Conservation (phyloP, 73 alveolate genomes). For the Tetrahymena thermophila region DNA sequence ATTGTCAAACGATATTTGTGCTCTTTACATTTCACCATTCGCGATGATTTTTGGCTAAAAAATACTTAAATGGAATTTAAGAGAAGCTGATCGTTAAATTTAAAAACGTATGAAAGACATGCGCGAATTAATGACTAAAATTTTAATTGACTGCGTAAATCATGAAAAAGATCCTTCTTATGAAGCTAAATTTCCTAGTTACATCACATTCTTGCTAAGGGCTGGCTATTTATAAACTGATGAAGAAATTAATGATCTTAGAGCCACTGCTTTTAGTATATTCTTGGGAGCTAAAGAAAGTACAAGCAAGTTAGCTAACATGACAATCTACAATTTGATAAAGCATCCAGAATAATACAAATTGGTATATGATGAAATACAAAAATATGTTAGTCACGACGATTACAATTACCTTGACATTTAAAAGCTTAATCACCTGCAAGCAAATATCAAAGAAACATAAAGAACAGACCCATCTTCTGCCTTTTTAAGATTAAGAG, state of each 20-base stretch:
- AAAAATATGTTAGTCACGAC: background rate
- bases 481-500: conserved; percentile 12
- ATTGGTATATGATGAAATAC: background rate
- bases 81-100: background rate
- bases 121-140: background rate
- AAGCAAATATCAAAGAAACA: conserved; percentile 6
- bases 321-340: background rate
- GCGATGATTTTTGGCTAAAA: background rate
- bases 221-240: background rate
- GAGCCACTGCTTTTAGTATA: background rate
- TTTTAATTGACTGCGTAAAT: background rate
- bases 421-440: background rate
- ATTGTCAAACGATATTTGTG: background rate
- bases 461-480: conserved; percentile 28
- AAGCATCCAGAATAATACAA: background rate
- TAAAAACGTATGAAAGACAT: background rate
- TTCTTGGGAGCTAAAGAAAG: background rate
- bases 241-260: background rate
- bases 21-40: background rate
- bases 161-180: background rate
- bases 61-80: background rate
- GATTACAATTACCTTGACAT: background rate
- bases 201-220: background rate
- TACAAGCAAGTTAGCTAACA: background rate
- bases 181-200: background rate